A percentile compares a stretch with the other conserved stretches of the same genome.
phyloP scores from a whole-genome alignment of 768 basidiomycete species.

The Phanerodontia chrysosporium region DNA sequence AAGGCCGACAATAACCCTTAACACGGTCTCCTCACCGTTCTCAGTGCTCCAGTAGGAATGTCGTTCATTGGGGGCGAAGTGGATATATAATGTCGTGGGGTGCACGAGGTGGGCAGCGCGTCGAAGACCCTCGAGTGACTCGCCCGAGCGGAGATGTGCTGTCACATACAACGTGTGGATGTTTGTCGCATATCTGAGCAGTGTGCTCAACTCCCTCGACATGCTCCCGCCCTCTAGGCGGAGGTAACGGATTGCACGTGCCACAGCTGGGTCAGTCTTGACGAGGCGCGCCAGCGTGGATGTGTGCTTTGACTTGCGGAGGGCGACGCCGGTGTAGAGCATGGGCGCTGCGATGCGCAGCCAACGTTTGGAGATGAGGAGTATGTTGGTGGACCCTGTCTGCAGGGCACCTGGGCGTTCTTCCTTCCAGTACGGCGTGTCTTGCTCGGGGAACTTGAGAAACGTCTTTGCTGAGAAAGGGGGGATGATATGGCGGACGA shows the following conservation, averaged over 20 bases:
- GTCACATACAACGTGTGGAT: background rate
- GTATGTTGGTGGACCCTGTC: background rate
- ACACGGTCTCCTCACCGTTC: too few relatives aligned
- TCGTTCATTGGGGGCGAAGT: too few relatives aligned
- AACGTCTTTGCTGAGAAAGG: background rate
- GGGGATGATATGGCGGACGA: background rate
- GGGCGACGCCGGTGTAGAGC: background rate
- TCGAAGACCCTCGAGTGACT: too few relatives aligned
- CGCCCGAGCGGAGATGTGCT: too few relatives aligned
- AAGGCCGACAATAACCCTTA: too few relatives aligned
- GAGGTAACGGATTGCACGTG: background rate
- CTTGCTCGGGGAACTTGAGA: background rate
- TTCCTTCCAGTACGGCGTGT: background rate
- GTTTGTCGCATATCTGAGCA: background rate
- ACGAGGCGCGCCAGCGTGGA: background rate
- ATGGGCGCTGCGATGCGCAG: background rate
- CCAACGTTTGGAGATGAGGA: slow-evolving; percentile 5
- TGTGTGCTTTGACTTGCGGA: background rate
- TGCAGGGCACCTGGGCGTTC: background rate
- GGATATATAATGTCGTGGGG: too few relatives aligned
- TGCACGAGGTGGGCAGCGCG: too few relatives aligned
- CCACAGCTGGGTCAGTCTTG: background rate
- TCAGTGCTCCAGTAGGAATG: too few relatives aligned
- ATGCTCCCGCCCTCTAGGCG: background rate
- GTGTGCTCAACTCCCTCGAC: background rate